phyloP scores from a whole-genome alignment of 768 basidiomycete species.

The Trametes punicea region DNA sequence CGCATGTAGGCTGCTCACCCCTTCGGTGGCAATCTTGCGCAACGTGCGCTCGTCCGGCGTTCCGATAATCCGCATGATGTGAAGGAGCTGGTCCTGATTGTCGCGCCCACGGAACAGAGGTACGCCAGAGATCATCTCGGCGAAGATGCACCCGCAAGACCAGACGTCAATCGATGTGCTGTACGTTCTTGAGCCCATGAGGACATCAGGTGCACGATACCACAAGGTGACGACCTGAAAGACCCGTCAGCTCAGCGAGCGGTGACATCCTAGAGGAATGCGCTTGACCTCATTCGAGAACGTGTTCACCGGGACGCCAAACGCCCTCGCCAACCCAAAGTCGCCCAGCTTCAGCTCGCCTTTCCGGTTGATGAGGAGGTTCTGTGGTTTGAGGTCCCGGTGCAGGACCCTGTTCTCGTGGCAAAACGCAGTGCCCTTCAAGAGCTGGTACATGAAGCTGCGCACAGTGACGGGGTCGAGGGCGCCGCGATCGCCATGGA shows the following conservation, averaged over 20 bases:
- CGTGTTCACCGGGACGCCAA: constrained; percentile 98
- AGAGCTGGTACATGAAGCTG: constrained; percentile 96
- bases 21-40: constrained; percentile 85
- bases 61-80: constrained; percentile 96
- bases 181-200: constrained; percentile 95
- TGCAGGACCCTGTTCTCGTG: constrained; percentile 98
- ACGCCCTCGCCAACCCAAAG: constrained; percentile 95
- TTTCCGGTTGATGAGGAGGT: constrained; percentile 94
- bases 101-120: constrained; percentile 96
- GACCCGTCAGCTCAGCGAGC: neutral
- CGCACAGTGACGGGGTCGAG: constrained; percentile 85
- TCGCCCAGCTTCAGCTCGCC: constrained; percentile 97
- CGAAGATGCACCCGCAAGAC: constrained; percentile 99
- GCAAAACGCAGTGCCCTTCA: constrained; percentile 97
- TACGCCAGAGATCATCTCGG: constrained; percentile 98
- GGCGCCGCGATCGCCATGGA: constrained; percentile 93
- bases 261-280: constrained; percentile 4
- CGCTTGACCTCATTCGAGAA: constrained; percentile 87
- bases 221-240: constrained; percentile 93
- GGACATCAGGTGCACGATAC: constrained; percentile 98
- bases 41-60: constrained; percentile 89
- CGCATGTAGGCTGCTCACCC: constrained; percentile 48
- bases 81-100: constrained; percentile 95
- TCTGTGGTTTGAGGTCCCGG: constrained; percentile 97
- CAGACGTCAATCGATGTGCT: constrained; percentile 98